Conservation (phyloP, 192 early-diverging fungal genomes). For the Backusella liffmaniae region DNA sequence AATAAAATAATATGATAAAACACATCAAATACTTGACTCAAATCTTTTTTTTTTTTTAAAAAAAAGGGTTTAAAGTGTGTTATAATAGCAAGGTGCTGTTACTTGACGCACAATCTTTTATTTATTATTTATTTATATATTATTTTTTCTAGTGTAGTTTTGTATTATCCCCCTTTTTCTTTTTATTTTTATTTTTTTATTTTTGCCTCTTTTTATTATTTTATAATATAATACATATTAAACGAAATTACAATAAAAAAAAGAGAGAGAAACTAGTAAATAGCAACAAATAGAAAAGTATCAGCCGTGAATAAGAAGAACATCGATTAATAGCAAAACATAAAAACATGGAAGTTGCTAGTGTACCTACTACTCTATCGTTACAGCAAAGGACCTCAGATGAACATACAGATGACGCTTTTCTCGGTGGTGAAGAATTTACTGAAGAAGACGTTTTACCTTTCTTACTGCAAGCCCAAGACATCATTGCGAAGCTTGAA, state of each 20-base stretch:
- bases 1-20: neutral
- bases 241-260: neutral
- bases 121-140: neutral
- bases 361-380: neutral
- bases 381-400: constrained; percentile 3
- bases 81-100: neutral
- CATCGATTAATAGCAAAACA: neutral
- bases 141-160: neutral
- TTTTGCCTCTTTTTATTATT: neutral
- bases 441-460: constrained; percentile 41
- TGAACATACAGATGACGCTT: constrained; percentile 9
- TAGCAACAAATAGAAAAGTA: neutral
- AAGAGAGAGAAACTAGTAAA: neutral
- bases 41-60: neutral
- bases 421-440: constrained; percentile 4
- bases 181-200: neutral
- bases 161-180: neutral
- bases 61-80: neutral
- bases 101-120: neutral
- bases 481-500: constrained; percentile 43
- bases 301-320: neutral
- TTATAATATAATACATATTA: neutral
- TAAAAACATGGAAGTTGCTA: constrained; percentile 1
- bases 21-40: neutral
- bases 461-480: constrained; percentile 45